Base-by-base conservation (phyloP, 2,329 filamentous ascomycete genomes). In the Diaporthe vexans region DNA sequence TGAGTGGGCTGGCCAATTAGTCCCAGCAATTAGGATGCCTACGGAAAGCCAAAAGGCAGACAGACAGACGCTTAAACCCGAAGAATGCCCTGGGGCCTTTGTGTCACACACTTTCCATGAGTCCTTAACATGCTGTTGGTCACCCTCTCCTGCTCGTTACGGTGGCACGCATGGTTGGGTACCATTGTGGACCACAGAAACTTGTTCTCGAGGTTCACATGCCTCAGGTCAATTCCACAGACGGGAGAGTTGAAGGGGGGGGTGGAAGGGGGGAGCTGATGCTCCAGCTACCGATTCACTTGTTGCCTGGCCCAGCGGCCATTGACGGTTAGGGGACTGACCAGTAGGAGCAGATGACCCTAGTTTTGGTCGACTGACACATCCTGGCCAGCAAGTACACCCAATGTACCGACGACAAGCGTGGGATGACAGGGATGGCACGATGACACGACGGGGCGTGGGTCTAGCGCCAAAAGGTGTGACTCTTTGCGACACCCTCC, bases 401-500 rank as follows among this genome's bases (percentile, higher is more conserved):
- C 71, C 17, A 35, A 69, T 40, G 67, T 71, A 74, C 59, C 67
- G 54, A 29, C 26, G 26, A 59, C 52, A 46, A 48, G 52, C 52
- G 40, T 26, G 33, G 58, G 35, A 40, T 43, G 48, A 69, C 71
- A 74, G 58, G 73, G 73, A 61, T 75, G 40, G 37, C 33, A 21
- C 46, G 40, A 72, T 57, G 61, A 54, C 68, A 56, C 37, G 69
- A 65, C 56, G 70, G 54, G 71, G 71, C 46, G 74, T 75, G 57
- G 10, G 35, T 24, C 33, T 75, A 75, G 40, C 19, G 37, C 19
- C 17, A 26, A 26, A 26, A 73, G 63, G 63, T 75, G 70, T 75
- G 73, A 75, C 70, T 75, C 73, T 74, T 67, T 73, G 73, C 73
- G 70, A 59, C 56, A 75, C 63, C 71, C 71, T 70, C 61, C 73